Base-by-base conservation (phyloP, 2,329 filamentous ascomycete genomes). In the Dactylella cylindrospora region DNA sequence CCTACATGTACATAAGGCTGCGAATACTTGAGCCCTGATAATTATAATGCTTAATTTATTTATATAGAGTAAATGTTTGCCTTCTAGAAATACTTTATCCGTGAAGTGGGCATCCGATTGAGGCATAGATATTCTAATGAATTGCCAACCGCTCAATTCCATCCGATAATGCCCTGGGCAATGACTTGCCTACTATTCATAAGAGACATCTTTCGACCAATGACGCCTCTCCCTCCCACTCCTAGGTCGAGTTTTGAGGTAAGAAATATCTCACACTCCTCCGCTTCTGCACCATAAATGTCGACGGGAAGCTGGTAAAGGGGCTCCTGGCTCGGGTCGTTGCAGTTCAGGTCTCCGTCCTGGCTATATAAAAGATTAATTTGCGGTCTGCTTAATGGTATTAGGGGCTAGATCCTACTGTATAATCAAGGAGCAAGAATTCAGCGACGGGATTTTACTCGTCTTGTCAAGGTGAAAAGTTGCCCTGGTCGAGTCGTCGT, bases 141-240 rank as follows among this genome's bases (percentile, higher is more conserved):
- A n/a, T n/a, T n/a, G n/a, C n/a, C n/a, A n/a, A n/a, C n/a, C n/a
- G n/a, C 28, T 13, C 39, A 64, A 19, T 64, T 64, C 59, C 59
- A 64, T 6, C 59, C 59, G 9, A 64, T 54, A 17, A 64, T 57
- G 3, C 59, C 59, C n/a, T 64, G 35, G 3, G 59, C 59, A n/a
- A 64, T 55, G 3, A 64, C 51, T 10, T 55, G 50, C 15, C 59
- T 44, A 25, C 59, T 57, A 23, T 52, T 57, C 45, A 64, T 52
- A 13, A 64, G 35, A 1, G 59, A 40, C 39, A 64, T 52, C 31
- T 57, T 64, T 12, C 59, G 50, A 12, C 59, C 59, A 12, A 64
- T 64, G 10, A 64, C 38, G n/a, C 59, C 59, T 2, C 39, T 20
- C 8, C 43, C 45, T 0, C 59, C 51, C 10, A 64, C 59, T 19